Evolutionary conservation across 1,284 basidiomycete species (phyloP).

Genomic region (Malassezia yamatoensis): DNA sequence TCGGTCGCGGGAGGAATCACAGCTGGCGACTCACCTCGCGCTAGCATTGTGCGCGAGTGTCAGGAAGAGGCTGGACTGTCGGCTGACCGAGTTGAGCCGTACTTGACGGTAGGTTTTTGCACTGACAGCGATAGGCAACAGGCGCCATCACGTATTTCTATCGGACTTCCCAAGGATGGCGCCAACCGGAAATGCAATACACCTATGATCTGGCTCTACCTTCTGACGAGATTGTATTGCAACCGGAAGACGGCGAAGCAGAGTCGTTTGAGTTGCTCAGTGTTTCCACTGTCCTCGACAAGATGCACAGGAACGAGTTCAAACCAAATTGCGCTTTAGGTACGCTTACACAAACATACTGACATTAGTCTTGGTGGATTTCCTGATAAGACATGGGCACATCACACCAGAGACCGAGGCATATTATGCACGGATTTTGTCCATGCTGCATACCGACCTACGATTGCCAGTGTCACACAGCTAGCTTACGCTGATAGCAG

Average conservation of each 20-base stretch:
- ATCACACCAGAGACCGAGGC: constrained; percentile 53
- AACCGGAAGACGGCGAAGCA: constrained; percentile 80
- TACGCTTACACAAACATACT: background rate
- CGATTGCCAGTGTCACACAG: constrained; percentile 1
- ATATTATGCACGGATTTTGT: constrained; percentile 3
- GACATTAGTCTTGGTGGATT: constrained; percentile 62
- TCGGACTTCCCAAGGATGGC: constrained; percentile 54
- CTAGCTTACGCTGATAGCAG: background rate
- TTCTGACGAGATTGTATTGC: constrained; percentile 53
- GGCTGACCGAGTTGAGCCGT: constrained; percentile 56
- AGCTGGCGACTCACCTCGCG: constrained; percentile 63
- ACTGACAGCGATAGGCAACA: constrained; percentile 49
- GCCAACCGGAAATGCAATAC: constrained; percentile 46
- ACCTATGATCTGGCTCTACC: constrained; percentile 39
- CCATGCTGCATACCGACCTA: constrained; percentile 13
- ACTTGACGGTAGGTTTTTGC: constrained; percentile 53
- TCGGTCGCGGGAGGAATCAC: constrained; percentile 54
- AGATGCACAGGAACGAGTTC: constrained; percentile 56
- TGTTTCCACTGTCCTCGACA: constrained; percentile 29
- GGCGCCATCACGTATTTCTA: constrained; percentile 51
- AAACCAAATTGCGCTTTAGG: constrained; percentile 71
- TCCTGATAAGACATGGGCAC: constrained; percentile 66
- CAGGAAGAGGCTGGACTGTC: constrained; percentile 79
- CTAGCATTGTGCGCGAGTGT: constrained; percentile 78
- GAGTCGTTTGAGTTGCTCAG: constrained; percentile 62